Evolutionary conservation across 495 filamentous ascomycete genomes (phyloP).

Genomic region (Aspergillus kassunensis): DNA sequence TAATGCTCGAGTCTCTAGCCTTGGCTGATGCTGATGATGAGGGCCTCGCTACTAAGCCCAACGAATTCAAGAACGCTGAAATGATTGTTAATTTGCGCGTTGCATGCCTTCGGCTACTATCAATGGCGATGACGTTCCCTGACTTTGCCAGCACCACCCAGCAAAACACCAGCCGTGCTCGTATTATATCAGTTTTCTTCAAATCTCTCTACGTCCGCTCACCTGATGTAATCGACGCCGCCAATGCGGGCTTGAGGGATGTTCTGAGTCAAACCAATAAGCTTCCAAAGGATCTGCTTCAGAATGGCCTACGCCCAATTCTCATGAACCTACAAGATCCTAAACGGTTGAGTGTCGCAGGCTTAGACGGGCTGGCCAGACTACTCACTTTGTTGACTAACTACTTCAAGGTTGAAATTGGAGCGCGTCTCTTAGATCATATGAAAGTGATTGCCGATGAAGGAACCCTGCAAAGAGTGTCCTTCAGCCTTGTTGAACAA

Average conservation of each 20-base stretch:
- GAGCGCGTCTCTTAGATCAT: conserved; percentile 82
- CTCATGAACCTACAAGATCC: conserved; percentile 94
- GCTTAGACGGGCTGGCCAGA: conserved; percentile 84
- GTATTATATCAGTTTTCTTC: conserved; percentile 95
- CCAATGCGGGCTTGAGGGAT: conserved; percentile 78
- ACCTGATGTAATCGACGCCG: conserved; percentile 87
- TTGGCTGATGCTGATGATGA: conserved; percentile 93
- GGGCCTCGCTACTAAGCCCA: conserved; percentile 72
- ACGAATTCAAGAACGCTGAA: conserved; percentile 86
- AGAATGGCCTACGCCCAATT: conserved; percentile 90
- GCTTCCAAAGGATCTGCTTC: conserved; percentile 89
- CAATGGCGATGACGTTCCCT: conserved; percentile 84
- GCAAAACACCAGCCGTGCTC: conserved; percentile 68
- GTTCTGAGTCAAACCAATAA: conserved; percentile 87
- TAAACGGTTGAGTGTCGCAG: conserved; percentile 81
- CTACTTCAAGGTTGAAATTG: conserved; percentile 99
- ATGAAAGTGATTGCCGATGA: conserved; percentile 87
- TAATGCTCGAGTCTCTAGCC: conserved; percentile 88
- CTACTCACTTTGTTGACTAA: conserved; percentile 88
- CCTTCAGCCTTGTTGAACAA: conserved; percentile 90
- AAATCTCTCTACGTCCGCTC: conserved; percentile 92
- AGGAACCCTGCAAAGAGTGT: conserved; percentile 75
- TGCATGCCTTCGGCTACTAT: conserved; percentile 87
- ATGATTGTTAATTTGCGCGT: conserved; percentile 89
- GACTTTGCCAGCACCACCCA: conserved; percentile 72